Conservation (phyloP, 176 grass and related monocot genomes). For the Pharus latifolius region DNA sequence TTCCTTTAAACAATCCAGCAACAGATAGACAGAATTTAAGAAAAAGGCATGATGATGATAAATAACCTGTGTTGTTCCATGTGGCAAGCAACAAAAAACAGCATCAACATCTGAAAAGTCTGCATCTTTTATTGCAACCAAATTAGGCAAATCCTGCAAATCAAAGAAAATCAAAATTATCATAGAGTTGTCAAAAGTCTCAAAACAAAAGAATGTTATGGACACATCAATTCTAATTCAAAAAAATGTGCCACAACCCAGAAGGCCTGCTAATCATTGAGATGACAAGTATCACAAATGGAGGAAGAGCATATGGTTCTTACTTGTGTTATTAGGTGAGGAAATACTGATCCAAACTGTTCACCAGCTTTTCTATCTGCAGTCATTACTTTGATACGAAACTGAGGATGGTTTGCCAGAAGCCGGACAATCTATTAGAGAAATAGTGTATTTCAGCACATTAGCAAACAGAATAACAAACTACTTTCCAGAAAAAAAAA, state of each 20-base stretch:
- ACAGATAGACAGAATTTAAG: background rate
- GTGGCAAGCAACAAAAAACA: slow-evolving; percentile 99
- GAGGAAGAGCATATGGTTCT: slow-evolving; percentile 8
- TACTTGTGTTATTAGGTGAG: slow-evolving; percentile 78
- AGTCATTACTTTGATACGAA: slow-evolving; percentile 71
- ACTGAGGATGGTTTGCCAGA: slow-evolving; percentile 76
- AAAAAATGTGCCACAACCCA: background rate
- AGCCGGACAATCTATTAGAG: slow-evolving; percentile 66
- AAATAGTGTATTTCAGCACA: background rate
- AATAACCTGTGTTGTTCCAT: slow-evolving; percentile 88
- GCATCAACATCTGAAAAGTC: slow-evolving; percentile 91
- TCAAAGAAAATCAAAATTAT: slow-evolving; percentile 13
- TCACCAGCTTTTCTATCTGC: slow-evolving; percentile 94
- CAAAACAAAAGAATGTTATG: too few species aligned
- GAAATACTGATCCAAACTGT: slow-evolving; percentile 83
- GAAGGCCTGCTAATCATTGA: background rate
- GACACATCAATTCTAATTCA: background rate
- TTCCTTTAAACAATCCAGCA: background rate
- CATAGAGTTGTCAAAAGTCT: background rate
- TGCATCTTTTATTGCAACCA: slow-evolving; percentile 89
- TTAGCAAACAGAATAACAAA: background rate
- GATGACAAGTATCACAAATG: background rate
- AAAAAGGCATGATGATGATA: slow-evolving; percentile 11
- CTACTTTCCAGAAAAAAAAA: background rate
- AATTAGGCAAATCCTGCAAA: slow-evolving; percentile 63